Evolutionary conservation across 192 early-diverging fungal species (phyloP).

Genomic region (Coemansia sp.): DNA sequence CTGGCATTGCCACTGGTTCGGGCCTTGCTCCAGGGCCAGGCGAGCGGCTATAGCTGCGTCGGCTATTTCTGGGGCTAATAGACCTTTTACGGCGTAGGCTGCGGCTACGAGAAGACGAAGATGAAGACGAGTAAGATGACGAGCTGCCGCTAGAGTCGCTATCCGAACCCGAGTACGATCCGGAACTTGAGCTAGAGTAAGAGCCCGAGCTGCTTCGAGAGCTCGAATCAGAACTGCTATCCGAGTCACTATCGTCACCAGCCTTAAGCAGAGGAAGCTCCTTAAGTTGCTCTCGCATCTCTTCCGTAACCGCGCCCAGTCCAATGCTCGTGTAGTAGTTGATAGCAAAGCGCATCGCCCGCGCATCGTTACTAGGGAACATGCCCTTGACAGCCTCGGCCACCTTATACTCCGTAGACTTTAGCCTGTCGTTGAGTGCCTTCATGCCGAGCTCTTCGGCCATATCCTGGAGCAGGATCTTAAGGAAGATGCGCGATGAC

Average conservation of each 20-base stretch:
- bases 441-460: conserved; percentile 78
- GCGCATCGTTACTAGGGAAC: conserved; percentile 88
- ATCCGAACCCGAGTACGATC: conserved; percentile 24
- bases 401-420: conserved; percentile 61
- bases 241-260: conserved; percentile 16
- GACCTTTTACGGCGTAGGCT: neutral
- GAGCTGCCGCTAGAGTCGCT: conserved; percentile 25
- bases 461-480: conserved; percentile 91
- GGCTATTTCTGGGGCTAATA: neutral
- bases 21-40: neutral
- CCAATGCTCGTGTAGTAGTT: conserved; percentile 97
- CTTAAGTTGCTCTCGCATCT: conserved; percentile 84
- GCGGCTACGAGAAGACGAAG: conserved; percentile 18
- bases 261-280: conserved; percentile 41
- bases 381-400: conserved; percentile 77
- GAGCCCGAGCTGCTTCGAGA: conserved; percentile 27
- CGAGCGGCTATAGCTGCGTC: neutral
- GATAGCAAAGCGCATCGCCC: conserved; percentile 91
- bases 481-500: conserved; percentile 94
- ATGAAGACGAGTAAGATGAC: conserved; percentile 13
- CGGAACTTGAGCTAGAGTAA: conserved; percentile 22
- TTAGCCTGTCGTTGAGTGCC: conserved; percentile 67
- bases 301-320: conserved; percentile 88
- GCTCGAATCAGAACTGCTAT: conserved; percentile 23
- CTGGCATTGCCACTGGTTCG: neutral